Percentiles rank a stretch among this genome's conserved stretches.
Evolutionary conservation across 495 filamentous ascomycete genomes (phyloP).

Genomic region (Podospora tetraspora): DNA sequence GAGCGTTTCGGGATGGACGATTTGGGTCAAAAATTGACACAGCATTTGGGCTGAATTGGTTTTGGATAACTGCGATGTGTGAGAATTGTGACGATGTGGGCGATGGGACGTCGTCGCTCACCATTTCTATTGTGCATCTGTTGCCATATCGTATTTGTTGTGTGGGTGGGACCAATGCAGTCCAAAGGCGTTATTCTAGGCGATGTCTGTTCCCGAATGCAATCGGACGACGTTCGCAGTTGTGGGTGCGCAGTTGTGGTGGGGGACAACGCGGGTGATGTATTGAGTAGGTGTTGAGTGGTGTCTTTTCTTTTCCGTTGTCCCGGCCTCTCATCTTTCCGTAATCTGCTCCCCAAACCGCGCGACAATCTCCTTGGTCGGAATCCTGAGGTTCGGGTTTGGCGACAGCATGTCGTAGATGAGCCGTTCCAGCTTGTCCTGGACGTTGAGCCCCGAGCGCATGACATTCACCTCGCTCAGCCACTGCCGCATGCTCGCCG

Average conservation of each 20-base stretch:
- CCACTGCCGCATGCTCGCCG: conserved; percentile 43
- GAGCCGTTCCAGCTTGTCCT: conserved; percentile 39
- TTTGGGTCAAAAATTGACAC: neutral
- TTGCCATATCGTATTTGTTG: neutral
- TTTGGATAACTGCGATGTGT: neutral
- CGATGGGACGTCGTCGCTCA: neutral
- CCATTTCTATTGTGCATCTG: neutral
- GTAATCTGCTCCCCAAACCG: conserved; percentile 30
- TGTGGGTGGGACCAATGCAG: neutral
- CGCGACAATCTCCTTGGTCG: conserved; percentile 35
- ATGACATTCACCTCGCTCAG: conserved; percentile 39
- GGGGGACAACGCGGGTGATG: neutral
- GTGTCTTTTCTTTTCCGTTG: neutral
- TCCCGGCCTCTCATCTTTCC: conserved; percentile 16
- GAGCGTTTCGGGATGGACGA: neutral
- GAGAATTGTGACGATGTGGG: neutral
- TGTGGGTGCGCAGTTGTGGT: no score
- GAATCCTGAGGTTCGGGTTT: conserved; percentile 39
- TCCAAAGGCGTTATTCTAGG: neutral
- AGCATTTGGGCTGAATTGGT: neutral
- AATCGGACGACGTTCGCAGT: neutral
- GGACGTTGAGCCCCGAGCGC: conserved; percentile 30
- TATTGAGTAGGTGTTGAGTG: neutral
- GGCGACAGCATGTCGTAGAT: conserved; percentile 43
- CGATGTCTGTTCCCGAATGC: neutral